Conservation (phyloP, 768 basidiomycete genomes). For the Tricholoma saponaceum region DNA sequence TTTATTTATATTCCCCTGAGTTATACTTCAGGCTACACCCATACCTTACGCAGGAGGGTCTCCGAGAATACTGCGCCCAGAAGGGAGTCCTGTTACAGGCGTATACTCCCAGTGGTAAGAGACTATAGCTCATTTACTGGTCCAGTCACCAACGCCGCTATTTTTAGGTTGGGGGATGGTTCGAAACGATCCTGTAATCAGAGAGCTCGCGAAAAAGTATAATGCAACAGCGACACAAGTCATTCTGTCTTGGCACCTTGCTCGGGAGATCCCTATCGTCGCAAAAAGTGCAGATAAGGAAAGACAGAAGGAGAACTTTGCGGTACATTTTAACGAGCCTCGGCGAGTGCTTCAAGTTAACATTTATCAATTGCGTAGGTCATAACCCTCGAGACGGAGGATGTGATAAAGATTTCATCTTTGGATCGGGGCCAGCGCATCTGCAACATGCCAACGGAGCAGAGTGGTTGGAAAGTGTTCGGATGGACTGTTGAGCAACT, state of each 20-base stretch:
- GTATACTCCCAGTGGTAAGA: conserved; percentile 43
- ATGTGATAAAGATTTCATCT: conserved; percentile 38
- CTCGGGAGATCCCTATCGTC: conserved; percentile 37
- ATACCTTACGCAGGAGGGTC: conserved; percentile 45
- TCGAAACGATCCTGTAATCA: conserved; percentile 41
- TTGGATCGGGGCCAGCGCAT: conserved; percentile 39
- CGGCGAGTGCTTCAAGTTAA: neutral
- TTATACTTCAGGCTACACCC: conserved; percentile 38
- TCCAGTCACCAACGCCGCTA: neutral
- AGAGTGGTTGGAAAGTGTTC: conserved; percentile 26
- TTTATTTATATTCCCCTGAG: neutral
- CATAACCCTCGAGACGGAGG: conserved; percentile 31
- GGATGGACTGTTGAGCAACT: conserved; percentile 36
- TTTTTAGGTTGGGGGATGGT: conserved; percentile 37
- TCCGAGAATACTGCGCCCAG: conserved; percentile 41
- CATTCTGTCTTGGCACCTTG: conserved; percentile 48
- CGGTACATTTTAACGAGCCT: conserved; percentile 24
- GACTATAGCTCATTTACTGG: neutral
- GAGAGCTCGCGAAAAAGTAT: conserved; percentile 44
- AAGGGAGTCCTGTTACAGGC: conserved; percentile 49
- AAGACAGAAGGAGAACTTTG: conserved; percentile 48
- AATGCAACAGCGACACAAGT: conserved; percentile 42
- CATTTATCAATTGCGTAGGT: conserved; percentile 22
- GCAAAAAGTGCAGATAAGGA: conserved; percentile 45
- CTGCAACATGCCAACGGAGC: conserved; percentile 33